These are phyloP conservation scores for Pichia exigua DNA, from an alignment of 805 yeast species.

Conservation along the genomic window DNA sequence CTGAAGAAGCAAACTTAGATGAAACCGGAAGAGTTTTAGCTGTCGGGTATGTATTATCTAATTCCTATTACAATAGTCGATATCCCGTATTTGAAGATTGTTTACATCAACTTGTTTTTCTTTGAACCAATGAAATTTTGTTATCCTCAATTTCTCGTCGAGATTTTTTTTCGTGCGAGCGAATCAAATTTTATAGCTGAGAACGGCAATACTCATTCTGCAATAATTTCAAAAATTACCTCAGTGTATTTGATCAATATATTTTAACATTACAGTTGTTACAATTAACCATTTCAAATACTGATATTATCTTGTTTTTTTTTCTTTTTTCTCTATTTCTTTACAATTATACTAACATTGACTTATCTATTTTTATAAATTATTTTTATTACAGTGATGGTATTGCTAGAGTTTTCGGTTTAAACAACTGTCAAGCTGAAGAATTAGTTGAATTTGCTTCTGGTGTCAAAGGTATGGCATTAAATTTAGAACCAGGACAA, in stretches of 20 bases:
- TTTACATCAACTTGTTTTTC: background rate
- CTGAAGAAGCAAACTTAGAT: conserved; percentile 94
- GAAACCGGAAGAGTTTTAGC: conserved; percentile 99
- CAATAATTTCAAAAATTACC: background rate
- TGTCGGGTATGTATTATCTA: conserved; percentile 64
- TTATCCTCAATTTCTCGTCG: background rate
- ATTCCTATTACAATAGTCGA: background rate
- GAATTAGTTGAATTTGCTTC: conserved; percentile 98
- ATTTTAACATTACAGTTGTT: background rate
- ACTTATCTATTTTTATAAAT: background rate
- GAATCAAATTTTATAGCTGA: background rate
- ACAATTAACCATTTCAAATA: background rate
- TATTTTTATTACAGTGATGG: conserved; percentile 70
- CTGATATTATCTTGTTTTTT: background rate
- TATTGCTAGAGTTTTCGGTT: conserved; percentile 99
- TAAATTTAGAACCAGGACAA: conserved; percentile 99
- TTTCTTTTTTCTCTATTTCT: background rate
- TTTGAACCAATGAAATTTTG: background rate
- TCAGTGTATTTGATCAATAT: background rate
- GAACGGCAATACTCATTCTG: background rate
- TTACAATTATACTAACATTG: conserved; percentile 4
- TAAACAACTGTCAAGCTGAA: conserved; percentile 99
- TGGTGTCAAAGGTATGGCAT: conserved; percentile 99
- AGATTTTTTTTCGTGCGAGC: background rate
- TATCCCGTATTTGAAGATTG: background rate